Percentiles rank a stretch among this genome's conserved stretches.
Conservation (phyloP, 768 basidiomycete species). For the Lactarius pseudohatsudake region DNA sequence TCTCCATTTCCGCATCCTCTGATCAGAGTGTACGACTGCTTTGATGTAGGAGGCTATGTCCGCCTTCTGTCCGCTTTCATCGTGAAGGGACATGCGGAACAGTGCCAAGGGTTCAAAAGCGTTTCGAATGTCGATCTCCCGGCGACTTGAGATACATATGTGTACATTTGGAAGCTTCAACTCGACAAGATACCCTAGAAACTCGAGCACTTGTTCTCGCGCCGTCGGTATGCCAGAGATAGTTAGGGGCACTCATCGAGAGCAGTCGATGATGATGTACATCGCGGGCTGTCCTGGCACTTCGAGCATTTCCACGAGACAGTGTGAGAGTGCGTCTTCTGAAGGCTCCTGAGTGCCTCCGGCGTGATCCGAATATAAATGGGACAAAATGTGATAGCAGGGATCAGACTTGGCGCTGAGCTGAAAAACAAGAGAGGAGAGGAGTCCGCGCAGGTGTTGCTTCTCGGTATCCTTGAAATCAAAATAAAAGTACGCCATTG, state of each 20-base stretch:
- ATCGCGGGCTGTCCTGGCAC: background rate
- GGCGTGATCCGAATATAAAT: constrained; percentile 1
- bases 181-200: background rate
- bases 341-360: background rate
- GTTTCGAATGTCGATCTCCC: constrained; percentile 2
- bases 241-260: constrained; percentile 14
- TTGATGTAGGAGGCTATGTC: constrained; percentile 1
- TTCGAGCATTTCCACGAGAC: constrained; percentile 4
- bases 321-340: background rate
- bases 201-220: background rate
- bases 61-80: background rate
- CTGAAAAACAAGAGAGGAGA: constrained; percentile 9
- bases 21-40: background rate
- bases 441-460: background rate
- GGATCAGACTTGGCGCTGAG: background rate
- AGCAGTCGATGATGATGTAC: background rate
- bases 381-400: background rate
- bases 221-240: background rate
- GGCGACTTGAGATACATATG: constrained; percentile 11
- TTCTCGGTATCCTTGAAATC: constrained; percentile 15
- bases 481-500: constrained; percentile 12
- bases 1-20: constrained; percentile 1
- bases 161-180: background rate
- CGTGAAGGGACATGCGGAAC: background rate
- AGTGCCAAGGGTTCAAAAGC: background rate